phyloP scores from a whole-genome alignment of 2,329 filamentous ascomycete species.

The Aphanocladium album region DNA sequence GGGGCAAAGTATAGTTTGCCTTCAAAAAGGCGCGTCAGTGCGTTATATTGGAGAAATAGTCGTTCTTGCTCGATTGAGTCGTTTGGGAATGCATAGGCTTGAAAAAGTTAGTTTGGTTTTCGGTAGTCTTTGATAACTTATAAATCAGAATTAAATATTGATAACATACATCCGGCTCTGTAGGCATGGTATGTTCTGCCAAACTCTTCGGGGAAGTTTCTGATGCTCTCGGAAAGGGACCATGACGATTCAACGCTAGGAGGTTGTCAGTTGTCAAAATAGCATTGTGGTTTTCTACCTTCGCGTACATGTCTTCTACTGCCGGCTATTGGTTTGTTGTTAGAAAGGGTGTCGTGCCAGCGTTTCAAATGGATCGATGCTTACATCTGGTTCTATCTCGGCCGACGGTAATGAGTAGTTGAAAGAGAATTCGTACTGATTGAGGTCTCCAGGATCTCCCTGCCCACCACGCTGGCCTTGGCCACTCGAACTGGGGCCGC shows the following conservation, averaged over 20 bases:
- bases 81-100: slow-evolving; percentile 44
- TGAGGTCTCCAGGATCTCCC: not conserved
- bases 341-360: not conserved
- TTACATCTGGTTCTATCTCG: slow-evolving; percentile 12
- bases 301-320: slow-evolving; percentile 11
- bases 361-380: not conserved
- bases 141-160: not conserved
- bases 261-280: not conserved
- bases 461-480: not conserved
- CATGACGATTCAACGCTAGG: slow-evolving; percentile 25
- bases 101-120: not conserved
- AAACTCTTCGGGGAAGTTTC: slow-evolving; percentile 37
- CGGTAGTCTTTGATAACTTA: not conserved
- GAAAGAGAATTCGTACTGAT: slow-evolving; percentile 12
- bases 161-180: slow-evolving; percentile 39
- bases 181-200: slow-evolving; percentile 45
- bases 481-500: not conserved
- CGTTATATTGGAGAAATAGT: slow-evolving; percentile 34
- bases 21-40: slow-evolving; percentile 33
- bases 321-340: slow-evolving; percentile 1
- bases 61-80: slow-evolving; percentile 38
- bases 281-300: not conserved
- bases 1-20: slow-evolving; percentile 40
- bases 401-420: not conserved
- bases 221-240: slow-evolving; percentile 38